phyloP scores from a whole-genome alignment of 768 basidiomycete genomes.

The Trametes cinnabarina region DNA sequence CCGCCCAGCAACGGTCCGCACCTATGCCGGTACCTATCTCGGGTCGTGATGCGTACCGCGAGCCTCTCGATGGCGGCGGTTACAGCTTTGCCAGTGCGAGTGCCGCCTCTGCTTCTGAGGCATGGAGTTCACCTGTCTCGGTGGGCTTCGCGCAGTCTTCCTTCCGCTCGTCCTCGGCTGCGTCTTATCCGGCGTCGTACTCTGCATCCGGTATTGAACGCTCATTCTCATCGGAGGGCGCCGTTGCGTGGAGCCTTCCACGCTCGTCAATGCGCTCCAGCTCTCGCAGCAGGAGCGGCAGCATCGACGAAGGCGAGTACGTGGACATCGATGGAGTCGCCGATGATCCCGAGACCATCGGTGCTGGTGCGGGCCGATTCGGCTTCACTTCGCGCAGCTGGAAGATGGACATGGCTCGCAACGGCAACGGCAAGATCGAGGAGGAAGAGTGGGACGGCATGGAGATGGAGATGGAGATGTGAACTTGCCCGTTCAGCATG shows the following conservation, averaged over 20 bases:
- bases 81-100: slow-evolving; percentile 23
- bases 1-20: slow-evolving; percentile 26
- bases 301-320: slow-evolving; percentile 35
- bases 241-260: slow-evolving; percentile 52
- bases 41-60: slow-evolving; percentile 28
- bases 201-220: slow-evolving; percentile 14
- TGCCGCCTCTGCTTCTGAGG: slow-evolving; percentile 34
- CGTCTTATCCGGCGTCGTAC: slow-evolving; percentile 24
- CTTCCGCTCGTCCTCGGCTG: slow-evolving; percentile 17
- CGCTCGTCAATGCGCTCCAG: slow-evolving; percentile 47
- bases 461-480: slow-evolving; percentile 75
- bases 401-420: slow-evolving; percentile 26
- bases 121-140: slow-evolving; percentile 27
- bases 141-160: slow-evolving; percentile 22
- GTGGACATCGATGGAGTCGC: slow-evolving; percentile 25
- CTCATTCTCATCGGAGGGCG: slow-evolving; percentile 25
- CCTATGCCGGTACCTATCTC: slow-evolving; percentile 36
- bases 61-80: slow-evolving; percentile 28
- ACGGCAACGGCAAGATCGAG: slow-evolving; percentile 36
- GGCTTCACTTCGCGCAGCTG: slow-evolving; percentile 30
- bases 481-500: not conserved
- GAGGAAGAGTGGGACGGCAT: slow-evolving; percentile 43
- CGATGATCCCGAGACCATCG: slow-evolving; percentile 27
- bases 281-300: slow-evolving; percentile 38
- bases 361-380: slow-evolving; percentile 17